phyloP scores from a whole-genome alignment of 2,329 filamentous ascomycete species.

The Dactylellina leptospora region DNA sequence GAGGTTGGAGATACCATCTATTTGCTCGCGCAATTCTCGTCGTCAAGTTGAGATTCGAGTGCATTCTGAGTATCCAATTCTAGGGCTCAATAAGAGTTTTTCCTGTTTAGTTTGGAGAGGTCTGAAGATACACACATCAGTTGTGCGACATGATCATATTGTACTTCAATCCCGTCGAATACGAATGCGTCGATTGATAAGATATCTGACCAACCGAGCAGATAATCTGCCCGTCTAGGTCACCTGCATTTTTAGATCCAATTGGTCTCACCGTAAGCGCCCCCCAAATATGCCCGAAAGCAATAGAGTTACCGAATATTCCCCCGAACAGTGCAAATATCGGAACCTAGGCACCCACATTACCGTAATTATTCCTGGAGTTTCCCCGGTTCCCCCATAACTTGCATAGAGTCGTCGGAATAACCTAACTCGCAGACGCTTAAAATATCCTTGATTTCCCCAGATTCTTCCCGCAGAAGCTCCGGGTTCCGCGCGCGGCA shows the following conservation, averaged over 20 bases:
- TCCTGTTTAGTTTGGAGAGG: no score
- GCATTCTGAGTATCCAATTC: not conserved
- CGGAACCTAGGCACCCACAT: constrained; percentile 22
- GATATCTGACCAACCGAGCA: no score
- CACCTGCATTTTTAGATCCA: no score
- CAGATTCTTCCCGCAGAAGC: constrained; percentile 28
- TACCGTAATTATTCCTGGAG: constrained; percentile 46
- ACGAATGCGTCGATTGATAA: no score
- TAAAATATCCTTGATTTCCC: constrained; percentile 35
- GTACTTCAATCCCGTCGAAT: no score
- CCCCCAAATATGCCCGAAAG: no score
- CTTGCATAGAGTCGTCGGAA: constrained; percentile 14
- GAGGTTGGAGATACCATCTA: constrained; percentile 13
- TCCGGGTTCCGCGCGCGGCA: constrained; percentile 10
- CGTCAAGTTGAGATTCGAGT: not conserved
- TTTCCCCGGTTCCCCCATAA: constrained; percentile 2
- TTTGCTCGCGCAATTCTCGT: constrained; percentile 27
- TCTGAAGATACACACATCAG: no score
- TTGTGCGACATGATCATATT: no score
- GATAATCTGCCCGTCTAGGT: no score
- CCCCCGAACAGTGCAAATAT: constrained; percentile 37
- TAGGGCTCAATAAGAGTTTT: not conserved
- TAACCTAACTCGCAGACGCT: constrained; percentile 2
- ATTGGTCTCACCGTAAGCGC: no score
- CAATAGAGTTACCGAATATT: constrained; percentile 39